Percentiles rank a stretch among this genome's conserved stretches.
These are phyloP conservation scores for Musa itinerans DNA, from an alignment of 176 grass and related monocot genomes.

Conservation along the genomic window DNA sequence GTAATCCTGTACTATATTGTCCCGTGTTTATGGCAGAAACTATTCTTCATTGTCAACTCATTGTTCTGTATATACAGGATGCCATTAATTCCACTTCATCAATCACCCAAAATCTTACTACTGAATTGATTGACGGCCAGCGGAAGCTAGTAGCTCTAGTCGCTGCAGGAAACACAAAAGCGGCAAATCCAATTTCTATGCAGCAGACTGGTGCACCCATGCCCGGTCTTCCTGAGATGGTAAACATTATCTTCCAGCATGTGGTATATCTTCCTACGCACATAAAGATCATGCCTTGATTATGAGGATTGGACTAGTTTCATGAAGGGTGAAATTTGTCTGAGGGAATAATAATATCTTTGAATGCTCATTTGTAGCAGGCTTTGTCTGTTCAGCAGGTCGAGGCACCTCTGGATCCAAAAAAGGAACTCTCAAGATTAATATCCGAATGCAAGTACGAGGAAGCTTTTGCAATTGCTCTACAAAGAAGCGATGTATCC, in stretches of 20 bases:
- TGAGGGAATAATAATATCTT: not conserved
- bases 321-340: not conserved
- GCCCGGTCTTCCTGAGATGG: constrained; percentile 47
- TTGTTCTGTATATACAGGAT: constrained; percentile 34
- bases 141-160: constrained; percentile 73
- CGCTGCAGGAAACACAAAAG: constrained; percentile 34
- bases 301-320: not conserved
- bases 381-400: constrained; percentile 43
- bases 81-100: constrained; percentile 66
- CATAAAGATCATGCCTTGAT: not conserved
- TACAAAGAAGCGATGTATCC: constrained; percentile 76
- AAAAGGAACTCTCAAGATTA: constrained; percentile 60
- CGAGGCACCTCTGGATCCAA: constrained; percentile 58
- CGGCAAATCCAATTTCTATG: constrained; percentile 26
- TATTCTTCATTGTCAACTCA: constrained; percentile 5
- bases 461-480: constrained; percentile 79
- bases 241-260: constrained; percentile 9
- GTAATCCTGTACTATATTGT: not conserved
- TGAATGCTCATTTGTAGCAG: constrained; percentile 2
- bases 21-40: not conserved
- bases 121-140: constrained; percentile 79
- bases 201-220: constrained; percentile 54
- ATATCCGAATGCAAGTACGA: constrained; percentile 64
- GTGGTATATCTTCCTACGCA: not conserved
- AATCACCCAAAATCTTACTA: constrained; percentile 52